Evolutionary conservation across 108 stramenopile genomes (phyloP).

Genomic region (Nannochloropsis salina): DNA sequence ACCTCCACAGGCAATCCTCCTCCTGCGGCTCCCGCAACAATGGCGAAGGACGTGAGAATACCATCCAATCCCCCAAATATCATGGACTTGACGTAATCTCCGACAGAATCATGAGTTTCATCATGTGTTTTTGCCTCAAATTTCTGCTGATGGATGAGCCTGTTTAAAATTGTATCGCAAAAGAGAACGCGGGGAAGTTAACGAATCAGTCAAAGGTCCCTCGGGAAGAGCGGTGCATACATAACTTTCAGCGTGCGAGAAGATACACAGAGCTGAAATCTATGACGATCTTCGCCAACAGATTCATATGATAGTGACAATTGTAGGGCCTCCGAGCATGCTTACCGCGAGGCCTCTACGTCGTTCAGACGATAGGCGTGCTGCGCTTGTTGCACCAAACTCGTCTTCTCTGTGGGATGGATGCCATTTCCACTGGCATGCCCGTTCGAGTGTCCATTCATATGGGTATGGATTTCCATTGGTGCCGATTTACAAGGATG

Average conservation of each 20-base stretch:
- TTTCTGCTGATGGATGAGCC: neutral
- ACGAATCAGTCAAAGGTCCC: too few species aligned
- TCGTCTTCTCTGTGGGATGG: constrained; percentile 10
- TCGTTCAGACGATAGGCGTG: neutral
- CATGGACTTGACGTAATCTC: constrained; percentile 37
- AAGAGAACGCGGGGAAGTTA: too few species aligned
- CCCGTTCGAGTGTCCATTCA: neutral
- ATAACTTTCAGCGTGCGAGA: too few species aligned
- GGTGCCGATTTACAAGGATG: too few species aligned
- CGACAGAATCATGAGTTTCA: neutral
- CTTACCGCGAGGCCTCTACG: neutral
- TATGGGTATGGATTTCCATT: neutral
- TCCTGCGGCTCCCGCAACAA: constrained; percentile 93
- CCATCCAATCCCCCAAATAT: constrained; percentile 98
- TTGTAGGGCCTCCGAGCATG: neutral
- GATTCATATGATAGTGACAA: too few species aligned
- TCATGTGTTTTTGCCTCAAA: neutral
- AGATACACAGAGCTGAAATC: too few species aligned
- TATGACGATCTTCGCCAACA: too few species aligned
- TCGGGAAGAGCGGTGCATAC: too few species aligned
- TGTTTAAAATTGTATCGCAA: neutral
- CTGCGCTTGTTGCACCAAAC: neutral
- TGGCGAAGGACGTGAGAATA: constrained; percentile 91
- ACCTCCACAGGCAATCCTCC: constrained; percentile 68
- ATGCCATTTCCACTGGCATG: neutral